phyloP scores from a whole-genome alignment of 2,329 filamentous ascomycete species.

The Phialophora expanda region DNA sequence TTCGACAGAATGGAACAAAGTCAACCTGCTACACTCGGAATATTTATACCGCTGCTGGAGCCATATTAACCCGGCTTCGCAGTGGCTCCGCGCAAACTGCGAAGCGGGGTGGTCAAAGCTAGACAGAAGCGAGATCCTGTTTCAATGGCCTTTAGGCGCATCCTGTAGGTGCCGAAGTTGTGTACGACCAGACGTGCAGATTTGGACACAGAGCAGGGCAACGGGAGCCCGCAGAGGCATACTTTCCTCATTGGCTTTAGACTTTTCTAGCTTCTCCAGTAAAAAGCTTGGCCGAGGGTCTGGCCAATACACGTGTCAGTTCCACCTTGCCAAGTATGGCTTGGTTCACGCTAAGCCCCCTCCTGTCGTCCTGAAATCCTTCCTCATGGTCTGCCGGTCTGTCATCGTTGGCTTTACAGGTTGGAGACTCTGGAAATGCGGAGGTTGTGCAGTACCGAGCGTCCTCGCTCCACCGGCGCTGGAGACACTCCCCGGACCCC shows the following conservation, averaged over 20 bases:
- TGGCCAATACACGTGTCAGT: background rate
- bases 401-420: background rate
- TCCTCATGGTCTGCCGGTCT: too few species aligned
- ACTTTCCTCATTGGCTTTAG: background rate
- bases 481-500: background rate
- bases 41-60: background rate
- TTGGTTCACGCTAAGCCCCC: background rate
- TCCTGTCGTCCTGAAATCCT: background rate
- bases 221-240: background rate
- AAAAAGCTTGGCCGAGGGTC: background rate
- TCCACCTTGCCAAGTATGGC: background rate
- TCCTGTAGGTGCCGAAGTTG: background rate
- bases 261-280: background rate
- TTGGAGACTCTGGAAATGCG: background rate
- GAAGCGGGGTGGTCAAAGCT: conserved; percentile 5
- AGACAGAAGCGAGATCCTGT: background rate
- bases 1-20: background rate
- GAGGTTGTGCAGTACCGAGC: background rate
- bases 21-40: background rate
- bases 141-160: background rate
- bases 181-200: background rate
- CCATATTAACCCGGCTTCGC: background rate
- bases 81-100: background rate
- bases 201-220: background rate
- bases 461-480: background rate